Evolutionary conservation across 2,329 filamentous ascomycete genomes (phyloP).

Genomic region (Cladosporium sp.): DNA sequence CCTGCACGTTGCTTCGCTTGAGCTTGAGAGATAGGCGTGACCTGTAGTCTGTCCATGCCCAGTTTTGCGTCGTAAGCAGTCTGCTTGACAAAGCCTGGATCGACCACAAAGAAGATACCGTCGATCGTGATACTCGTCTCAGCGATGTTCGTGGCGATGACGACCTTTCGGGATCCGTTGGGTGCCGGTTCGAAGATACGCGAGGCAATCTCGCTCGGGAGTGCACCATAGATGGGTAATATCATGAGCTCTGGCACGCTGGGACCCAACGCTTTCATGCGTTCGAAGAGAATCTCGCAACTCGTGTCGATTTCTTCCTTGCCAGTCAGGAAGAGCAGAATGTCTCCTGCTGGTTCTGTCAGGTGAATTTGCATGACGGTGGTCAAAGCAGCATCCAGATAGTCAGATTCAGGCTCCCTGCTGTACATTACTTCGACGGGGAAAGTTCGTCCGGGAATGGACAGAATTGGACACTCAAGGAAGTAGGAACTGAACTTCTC

Average conservation of each 20-base stretch:
- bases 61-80: slow-evolving; percentile 96
- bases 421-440: slow-evolving; percentile 97
- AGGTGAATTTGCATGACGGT: slow-evolving; percentile 99
- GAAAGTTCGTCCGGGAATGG: slow-evolving; percentile 90
- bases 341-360: slow-evolving; percentile 87
- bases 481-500: slow-evolving; percentile 98
- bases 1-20: slow-evolving; percentile 94
- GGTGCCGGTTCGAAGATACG: slow-evolving; percentile 93
- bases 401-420: slow-evolving; percentile 90
- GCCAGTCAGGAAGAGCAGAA: slow-evolving; percentile 93
- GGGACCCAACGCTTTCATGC: slow-evolving; percentile 92
- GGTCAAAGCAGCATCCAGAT: slow-evolving; percentile 87
- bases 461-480: slow-evolving; percentile 92
- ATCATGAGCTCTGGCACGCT: slow-evolving; percentile 89
- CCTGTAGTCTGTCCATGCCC: slow-evolving; percentile 93
- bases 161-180: slow-evolving; percentile 80
- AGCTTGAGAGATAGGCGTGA: slow-evolving; percentile 94
- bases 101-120: slow-evolving; percentile 94
- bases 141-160: slow-evolving; percentile 97
- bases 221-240: slow-evolving; percentile 89
- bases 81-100: slow-evolving; percentile 96
- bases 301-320: slow-evolving; percentile 97
- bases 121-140: slow-evolving; percentile 98
- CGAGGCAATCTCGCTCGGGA: slow-evolving; percentile 91
- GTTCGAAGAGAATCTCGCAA: slow-evolving; percentile 86